Evolutionary conservation across 768 basidiomycete species (phyloP).

Genomic region (Suillus placidus): DNA sequence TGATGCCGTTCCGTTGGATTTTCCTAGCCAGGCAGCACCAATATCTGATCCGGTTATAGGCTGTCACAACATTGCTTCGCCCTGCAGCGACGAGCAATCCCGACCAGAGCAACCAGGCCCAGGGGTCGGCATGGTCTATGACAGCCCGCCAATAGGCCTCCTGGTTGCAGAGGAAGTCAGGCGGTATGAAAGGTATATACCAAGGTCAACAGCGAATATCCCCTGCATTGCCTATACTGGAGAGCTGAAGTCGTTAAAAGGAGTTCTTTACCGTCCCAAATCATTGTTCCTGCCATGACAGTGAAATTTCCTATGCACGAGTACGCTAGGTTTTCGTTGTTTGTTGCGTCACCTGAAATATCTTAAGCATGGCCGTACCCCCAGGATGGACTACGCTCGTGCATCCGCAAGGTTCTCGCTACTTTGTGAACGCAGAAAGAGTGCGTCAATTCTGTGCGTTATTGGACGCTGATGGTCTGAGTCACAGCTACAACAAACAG

Average conservation of each 20-base stretch:
- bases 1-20: not conserved
- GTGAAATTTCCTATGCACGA: conserved; percentile 8
- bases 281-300: conserved; percentile 3
- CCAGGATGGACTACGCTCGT: conserved; percentile 20
- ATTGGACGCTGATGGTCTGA: not conserved
- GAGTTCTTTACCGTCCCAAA: not conserved
- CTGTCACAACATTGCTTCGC: not conserved
- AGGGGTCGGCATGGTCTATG: not conserved
- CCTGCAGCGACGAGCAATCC: not conserved
- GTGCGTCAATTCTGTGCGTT: not conserved
- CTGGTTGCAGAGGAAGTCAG: conserved; percentile 20
- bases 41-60: not conserved
- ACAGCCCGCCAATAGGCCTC: conserved; percentile 22
- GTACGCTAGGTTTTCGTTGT: not conserved
- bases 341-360: not conserved
- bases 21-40: not conserved
- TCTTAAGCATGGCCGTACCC: conserved; percentile 12
- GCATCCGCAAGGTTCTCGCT: conserved; percentile 15
- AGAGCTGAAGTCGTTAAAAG: conserved; percentile 1
- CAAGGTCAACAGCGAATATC: not conserved
- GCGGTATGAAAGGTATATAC: conserved; percentile 14
- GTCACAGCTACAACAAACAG: conserved; percentile 27
- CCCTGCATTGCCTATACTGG: not conserved
- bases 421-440: not conserved
- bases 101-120: conserved; percentile 12